Base-by-base conservation (phyloP, 805 yeast genomes). In the Starmera quercuum region DNA sequence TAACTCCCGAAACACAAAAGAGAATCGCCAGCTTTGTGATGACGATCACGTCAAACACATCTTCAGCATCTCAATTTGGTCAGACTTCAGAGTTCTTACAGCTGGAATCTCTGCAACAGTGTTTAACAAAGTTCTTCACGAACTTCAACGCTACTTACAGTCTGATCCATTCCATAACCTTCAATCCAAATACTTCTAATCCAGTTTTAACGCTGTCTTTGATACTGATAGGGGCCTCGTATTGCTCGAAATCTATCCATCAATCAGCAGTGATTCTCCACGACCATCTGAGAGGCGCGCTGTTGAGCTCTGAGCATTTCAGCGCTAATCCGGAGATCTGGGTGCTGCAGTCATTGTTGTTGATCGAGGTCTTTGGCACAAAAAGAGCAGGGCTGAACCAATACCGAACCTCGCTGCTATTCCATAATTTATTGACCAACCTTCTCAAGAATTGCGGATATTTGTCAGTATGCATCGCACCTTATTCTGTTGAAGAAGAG, bases 311-410 rank as follows among this genome's bases (percentile, higher is more conserved):
- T 10, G 14, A 22, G 17, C 17, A 15, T 15, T 22, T 30, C 11
- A 20, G 16, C 12, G 10, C 32, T 16, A 30, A n/a, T 5, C 32
- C 32, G 11, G 33, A 31, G 11, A 8, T 31, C 8, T 24, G 29
- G 33, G 24, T 24, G 14, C 19, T 31, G 14, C 33, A 31, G 20
- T 17, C 33, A 4, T 19, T 31, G 15, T 18, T 31, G 13, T 19
- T 31, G 13, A 31, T 19, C 20, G 33, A 31, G 20, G 23, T 24
- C 2, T 31, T 31, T 25, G 33, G 33, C 14, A 17, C 13, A 13
- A 18, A 31, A 24, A 24, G 33, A 19, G 33, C 33, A 18, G 33
- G 33, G 9, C 11, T 24, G 9, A 22, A 25, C 13, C 33, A 31
- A 19, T 20, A 31, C 20, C 29, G 25, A n/a, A 18, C 18, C 5